phyloP scores from a whole-genome alignment of 2,329 filamentous ascomycete genomes.

The Didymella arachidicola region DNA sequence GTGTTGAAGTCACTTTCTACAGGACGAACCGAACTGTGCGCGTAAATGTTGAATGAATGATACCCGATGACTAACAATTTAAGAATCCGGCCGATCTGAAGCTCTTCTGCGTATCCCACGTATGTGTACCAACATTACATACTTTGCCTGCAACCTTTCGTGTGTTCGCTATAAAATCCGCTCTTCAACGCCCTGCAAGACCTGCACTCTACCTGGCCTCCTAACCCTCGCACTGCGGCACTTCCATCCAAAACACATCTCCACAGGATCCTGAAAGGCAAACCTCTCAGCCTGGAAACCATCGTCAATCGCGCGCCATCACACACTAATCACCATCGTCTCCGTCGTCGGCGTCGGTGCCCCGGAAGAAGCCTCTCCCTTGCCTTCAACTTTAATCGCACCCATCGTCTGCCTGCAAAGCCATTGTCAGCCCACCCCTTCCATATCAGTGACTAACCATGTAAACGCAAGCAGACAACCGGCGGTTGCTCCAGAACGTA shows the following conservation, averaged over 20 bases:
- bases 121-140: not conserved
- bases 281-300: too few species aligned
- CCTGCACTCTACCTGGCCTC: too few species aligned
- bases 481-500: not conserved
- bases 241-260: too few species aligned
- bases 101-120: too few species aligned
- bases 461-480: not conserved
- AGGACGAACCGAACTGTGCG: not conserved
- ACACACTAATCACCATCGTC: not conserved
- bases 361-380: not conserved
- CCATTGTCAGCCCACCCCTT: not conserved
- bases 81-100: not conserved
- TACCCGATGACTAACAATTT: slow-evolving; percentile 11
- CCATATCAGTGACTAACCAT: not conserved
- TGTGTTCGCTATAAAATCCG: not conserved
- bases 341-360: not conserved
- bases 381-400: not conserved
- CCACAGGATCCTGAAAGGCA: too few species aligned
- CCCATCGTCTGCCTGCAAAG: not conserved
- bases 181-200: too few species aligned
- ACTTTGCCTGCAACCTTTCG: too few species aligned
- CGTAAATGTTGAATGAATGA: slow-evolving; percentile 19
- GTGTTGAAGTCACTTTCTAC: not conserved
- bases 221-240: not conserved
- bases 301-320: not conserved